phyloP scores from a whole-genome alignment of 148 eudicot species.

The Rhododendron griersonianum region DNA sequence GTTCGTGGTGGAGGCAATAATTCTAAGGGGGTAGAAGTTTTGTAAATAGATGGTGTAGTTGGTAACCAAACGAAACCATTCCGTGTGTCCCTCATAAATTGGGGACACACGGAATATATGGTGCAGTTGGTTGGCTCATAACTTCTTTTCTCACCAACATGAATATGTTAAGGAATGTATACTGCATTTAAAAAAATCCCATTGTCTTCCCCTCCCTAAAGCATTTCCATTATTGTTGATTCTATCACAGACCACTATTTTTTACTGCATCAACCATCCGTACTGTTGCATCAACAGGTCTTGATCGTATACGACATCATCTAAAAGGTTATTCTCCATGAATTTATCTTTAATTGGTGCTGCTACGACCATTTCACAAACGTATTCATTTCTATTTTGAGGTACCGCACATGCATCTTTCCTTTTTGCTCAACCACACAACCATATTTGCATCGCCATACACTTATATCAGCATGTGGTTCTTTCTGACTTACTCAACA shows the following conservation, averaged over 20 bases:
- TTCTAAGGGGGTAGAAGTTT: not conserved
- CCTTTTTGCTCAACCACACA: not conserved
- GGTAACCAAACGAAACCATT: not conserved
- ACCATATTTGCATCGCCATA: not conserved
- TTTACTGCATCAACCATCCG: not conserved
- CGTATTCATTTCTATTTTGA: not conserved
- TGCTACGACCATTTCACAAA: not conserved
- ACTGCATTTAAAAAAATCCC: not conserved
- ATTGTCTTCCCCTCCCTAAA: not conserved
- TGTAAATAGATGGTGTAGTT: not conserved
- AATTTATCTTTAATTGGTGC: not conserved
- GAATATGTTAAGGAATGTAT: not conserved
- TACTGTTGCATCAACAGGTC: not conserved
- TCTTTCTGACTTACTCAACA: not conserved
- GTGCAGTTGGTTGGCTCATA: not conserved
- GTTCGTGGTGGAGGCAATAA: not conserved
- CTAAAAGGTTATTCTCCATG: not conserved
- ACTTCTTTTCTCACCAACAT: not conserved
- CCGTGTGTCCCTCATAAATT: not conserved
- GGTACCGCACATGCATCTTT: not conserved
- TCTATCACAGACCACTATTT: not conserved
- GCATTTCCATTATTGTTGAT: not conserved
- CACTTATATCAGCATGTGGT: not conserved
- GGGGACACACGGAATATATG: too few species aligned
- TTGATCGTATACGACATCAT: not conserved